Evolutionary conservation across 2,329 filamentous ascomycete species (phyloP).

Genomic region (Leptosphaerulina australis): DNA sequence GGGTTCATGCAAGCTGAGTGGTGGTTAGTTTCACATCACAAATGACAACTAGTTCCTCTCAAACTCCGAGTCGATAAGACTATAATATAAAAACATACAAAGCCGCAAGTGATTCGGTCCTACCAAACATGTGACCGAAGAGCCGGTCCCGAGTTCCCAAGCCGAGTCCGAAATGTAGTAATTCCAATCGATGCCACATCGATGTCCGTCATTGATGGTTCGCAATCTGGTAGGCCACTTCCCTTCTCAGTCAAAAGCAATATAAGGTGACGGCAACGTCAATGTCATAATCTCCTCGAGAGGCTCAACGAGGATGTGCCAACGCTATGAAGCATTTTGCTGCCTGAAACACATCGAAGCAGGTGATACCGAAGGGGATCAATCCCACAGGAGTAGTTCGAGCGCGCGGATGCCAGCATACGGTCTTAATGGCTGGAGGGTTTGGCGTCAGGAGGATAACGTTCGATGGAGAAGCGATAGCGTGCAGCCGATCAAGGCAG

Average conservation of each 20-base stretch:
- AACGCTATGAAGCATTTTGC: not conserved
- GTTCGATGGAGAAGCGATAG: constrained; percentile 4
- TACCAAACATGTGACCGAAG: not conserved
- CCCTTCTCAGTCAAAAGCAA: constrained; percentile 3
- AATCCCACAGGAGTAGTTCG: not conserved
- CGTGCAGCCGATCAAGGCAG: constrained; percentile 6
- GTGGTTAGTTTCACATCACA: not conserved
- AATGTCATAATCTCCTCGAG: not conserved
- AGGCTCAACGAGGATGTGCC: not conserved
- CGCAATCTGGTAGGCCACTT: not conserved
- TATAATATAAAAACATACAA: constrained; percentile 7
- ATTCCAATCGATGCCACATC: constrained; percentile 3
- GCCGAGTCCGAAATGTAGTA: not conserved
- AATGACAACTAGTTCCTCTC: too few relatives aligned
- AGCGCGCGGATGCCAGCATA: not conserved
- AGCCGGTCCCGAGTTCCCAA: not conserved
- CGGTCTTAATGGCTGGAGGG: not conserved
- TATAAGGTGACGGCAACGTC: not conserved
- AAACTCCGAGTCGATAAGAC: constrained; percentile 9
- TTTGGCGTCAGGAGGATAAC: not conserved
- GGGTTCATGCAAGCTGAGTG: not conserved
- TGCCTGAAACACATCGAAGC: not conserved
- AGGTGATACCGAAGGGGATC: not conserved
- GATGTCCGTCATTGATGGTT: not conserved
- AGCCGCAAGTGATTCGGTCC: not conserved